Evolutionary conservation across 148 eudicot species (phyloP).

Genomic region (Rhododendron henanense): DNA sequence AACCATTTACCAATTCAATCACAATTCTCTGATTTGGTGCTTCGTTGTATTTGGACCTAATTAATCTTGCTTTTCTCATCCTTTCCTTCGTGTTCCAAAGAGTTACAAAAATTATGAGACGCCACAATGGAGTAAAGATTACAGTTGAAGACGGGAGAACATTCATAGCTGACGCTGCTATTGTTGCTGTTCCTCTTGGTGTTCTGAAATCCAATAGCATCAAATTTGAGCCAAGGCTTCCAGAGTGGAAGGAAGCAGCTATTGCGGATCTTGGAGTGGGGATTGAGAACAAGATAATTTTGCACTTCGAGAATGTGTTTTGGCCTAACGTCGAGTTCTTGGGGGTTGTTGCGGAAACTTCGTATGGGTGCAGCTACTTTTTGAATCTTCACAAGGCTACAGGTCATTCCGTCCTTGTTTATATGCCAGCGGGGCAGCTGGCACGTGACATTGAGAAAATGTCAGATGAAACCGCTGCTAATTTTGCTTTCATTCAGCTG

Average conservation of each 20-base stretch:
- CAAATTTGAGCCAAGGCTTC: slow-evolving; percentile 88
- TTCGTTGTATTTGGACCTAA: neutral
- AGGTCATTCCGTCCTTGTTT: slow-evolving; percentile 85
- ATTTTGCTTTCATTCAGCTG: slow-evolving; percentile 81
- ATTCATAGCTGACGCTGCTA: slow-evolving; percentile 87
- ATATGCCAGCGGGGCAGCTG: slow-evolving; percentile 97
- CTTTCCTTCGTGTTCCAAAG: slow-evolving; percentile 27
- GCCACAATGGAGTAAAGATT: slow-evolving; percentile 75
- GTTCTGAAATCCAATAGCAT: slow-evolving; percentile 68
- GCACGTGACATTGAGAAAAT: slow-evolving; percentile 89
- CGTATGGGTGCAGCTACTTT: slow-evolving; percentile 95
- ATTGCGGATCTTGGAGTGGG: slow-evolving; percentile 89
- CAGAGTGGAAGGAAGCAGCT: slow-evolving; percentile 89
- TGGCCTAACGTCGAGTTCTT: slow-evolving; percentile 99
- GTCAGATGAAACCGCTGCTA: slow-evolving; percentile 96
- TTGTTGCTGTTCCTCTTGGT: slow-evolving; percentile 81
- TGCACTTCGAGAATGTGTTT: slow-evolving; percentile 91
- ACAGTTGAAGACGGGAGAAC: slow-evolving; percentile 68
- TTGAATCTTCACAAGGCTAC: slow-evolving; percentile 99
- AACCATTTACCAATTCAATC: neutral
- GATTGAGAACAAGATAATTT: slow-evolving; percentile 82
- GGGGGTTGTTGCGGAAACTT: slow-evolving; percentile 93
- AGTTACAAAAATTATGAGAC: slow-evolving; percentile 64
- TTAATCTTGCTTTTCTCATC: neutral
- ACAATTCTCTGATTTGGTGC: neutral